Percentiles rank a stretch among this genome's conserved stretches.
phyloP scores from a whole-genome alignment of 108 stramenopile species.

The Cylindrotheca closterium region DNA sequence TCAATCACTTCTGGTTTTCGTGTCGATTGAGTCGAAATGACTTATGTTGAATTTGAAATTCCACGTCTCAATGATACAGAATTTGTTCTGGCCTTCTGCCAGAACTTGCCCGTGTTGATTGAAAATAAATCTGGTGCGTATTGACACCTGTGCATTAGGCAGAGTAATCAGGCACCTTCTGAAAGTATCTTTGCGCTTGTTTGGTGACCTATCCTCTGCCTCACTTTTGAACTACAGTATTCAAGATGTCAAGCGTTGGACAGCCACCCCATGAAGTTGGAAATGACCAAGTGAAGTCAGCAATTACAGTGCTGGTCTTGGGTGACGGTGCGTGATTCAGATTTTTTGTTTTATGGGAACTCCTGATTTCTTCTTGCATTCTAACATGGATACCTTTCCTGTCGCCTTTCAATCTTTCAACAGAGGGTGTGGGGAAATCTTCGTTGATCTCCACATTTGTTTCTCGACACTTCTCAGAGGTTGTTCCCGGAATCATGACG shows the following conservation, averaged over 20 bases:
- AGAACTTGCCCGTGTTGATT: no score
- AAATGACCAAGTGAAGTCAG: slow-evolving; percentile 19
- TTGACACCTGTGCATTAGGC: no score
- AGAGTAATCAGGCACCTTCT: no score
- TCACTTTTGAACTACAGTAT: no score
- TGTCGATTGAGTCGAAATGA: no score
- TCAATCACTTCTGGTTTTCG: no score
- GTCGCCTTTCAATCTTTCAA: slow-evolving; percentile 11
- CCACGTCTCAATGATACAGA: no score
- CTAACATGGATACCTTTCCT: background rate
- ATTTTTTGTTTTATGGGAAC: background rate
- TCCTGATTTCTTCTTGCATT: slow-evolving; percentile 4
- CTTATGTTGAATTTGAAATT: no score
- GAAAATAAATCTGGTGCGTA: no score
- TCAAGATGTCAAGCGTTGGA: background rate
- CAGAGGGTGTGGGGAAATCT: slow-evolving; percentile 87
- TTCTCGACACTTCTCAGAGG: slow-evolving; percentile 79
- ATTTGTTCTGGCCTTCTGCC: no score
- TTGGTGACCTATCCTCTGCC: no score
- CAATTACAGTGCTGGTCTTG: slow-evolving; percentile 69
- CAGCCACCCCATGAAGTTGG: background rate
- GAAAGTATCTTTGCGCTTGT: no score
- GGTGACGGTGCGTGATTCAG: slow-evolving; percentile 67
- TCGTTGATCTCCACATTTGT: slow-evolving; percentile 84
- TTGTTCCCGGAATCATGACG: slow-evolving; percentile 77